Evolutionary conservation across 768 basidiomycete species (phyloP), one percentile per base, ranked within the genome.

Genomic region (Holtermanniella nyarrowii): DNA sequence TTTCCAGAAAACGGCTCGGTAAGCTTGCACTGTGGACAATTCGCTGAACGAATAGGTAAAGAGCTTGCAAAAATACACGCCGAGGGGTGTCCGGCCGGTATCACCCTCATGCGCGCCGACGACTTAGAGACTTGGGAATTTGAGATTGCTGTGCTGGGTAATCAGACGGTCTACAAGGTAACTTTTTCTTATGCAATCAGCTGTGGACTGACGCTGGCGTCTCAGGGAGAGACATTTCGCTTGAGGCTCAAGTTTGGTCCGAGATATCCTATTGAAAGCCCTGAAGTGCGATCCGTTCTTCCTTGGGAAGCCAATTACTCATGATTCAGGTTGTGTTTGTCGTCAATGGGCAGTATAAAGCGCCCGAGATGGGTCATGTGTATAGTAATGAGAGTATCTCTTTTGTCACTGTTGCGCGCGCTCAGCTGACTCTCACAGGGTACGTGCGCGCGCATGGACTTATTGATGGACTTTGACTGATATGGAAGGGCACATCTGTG

Each of bases 321-420:
- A 14, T 21, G 21, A 10, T 3, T 26, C 21, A 69, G 67, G 68
- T 70, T 5, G 68, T 66, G 0, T 70, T 67, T 44, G 20, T 68
- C 20, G 55, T 50, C 3, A 59, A 64, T 53, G 26, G 26, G 12
- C 42, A 57, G 16, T 68, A 63, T 55, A 48, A 55, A 45, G 53
- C 65, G 4, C 69, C 69, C 1, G 2, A 66, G 42, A 66, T 68
- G 62, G 66, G 66, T 22, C 69, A 70, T 31, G 54, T 68, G 20
- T 68, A 68, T 45, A 63, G 61, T 2, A 68, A 68, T 55, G 66
- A 10, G 42, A 44, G 42, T 18, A 7, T 37, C 10, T n/a, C n/a
- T n/a, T n/a, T n/a, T n/a, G n/a, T n/a, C n/a, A n/a, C n/a, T n/a
- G n/a, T n/a, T n/a, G n/a, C n/a, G 16, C 31, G 31, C 10, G 16